Conservation (phyloP, 306 rosid genomes). For the Parietaria judaica region DNA sequence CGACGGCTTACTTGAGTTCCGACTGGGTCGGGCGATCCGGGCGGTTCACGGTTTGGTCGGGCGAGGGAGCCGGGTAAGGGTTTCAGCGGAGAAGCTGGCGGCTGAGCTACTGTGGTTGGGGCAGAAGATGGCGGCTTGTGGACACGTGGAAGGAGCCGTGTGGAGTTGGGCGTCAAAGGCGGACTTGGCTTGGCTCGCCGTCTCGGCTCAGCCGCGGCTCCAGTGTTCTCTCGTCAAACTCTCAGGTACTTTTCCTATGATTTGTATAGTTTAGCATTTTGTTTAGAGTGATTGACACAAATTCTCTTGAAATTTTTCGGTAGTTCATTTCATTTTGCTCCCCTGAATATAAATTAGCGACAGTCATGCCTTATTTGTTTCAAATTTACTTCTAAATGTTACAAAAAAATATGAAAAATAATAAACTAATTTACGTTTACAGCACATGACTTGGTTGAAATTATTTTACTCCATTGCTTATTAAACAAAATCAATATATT, state of each 20-base stretch:
- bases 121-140: conserved; percentile 54
- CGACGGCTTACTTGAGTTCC: conserved; percentile 12
- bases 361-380: too few species aligned
- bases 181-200: conserved; percentile 44
- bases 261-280: too few species aligned
- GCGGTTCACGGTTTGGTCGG: conserved; percentile 2
- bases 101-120: conserved; percentile 71
- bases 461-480: too few species aligned
- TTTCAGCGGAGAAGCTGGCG: conserved; percentile 55
- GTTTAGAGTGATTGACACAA: too few species aligned
- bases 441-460: too few species aligned
- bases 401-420: too few species aligned
- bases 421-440: too few species aligned
- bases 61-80: conserved; percentile 14
- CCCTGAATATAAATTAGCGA: too few species aligned
- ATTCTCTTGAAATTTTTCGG: too few species aligned
- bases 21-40: conserved; percentile 26
- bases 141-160: conserved; percentile 34
- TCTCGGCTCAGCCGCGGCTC: conserved; percentile 59
- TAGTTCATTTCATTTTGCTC: too few species aligned
- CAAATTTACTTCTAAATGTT: too few species aligned
- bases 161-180: conserved; percentile 46
- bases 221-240: conserved; percentile 52
- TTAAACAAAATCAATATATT: too few species aligned
- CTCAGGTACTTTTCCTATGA: conserved; percentile 31